Evolutionary conservation across 352 stramenopile species (phyloP).

Genomic region (Pythium aquatile): DNA sequence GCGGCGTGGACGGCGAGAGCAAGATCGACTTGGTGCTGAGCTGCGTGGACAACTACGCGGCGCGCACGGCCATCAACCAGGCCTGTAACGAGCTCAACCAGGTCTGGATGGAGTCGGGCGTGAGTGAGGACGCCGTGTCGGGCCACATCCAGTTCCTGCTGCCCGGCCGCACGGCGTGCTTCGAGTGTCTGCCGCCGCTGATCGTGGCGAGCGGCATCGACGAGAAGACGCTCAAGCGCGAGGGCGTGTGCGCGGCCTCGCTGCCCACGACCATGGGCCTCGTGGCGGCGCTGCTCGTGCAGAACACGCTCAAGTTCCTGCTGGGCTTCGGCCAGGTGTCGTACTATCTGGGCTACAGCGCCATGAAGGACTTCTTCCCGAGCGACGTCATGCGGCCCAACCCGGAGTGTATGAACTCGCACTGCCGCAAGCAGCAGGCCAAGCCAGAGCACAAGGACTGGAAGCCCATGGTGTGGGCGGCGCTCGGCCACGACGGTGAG

Average conservation of each 20-base stretch:
- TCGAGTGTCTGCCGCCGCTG: slow-evolving; percentile 86
- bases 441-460: slow-evolving; percentile 43
- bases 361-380: slow-evolving; percentile 88
- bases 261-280: slow-evolving; percentile 90
- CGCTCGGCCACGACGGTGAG: slow-evolving; percentile 51
- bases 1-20: slow-evolving; percentile 50
- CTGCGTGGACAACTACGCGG: slow-evolving; percentile 91
- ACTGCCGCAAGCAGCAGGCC: slow-evolving; percentile 75
- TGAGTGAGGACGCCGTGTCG: slow-evolving; percentile 89
- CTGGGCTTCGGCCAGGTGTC: slow-evolving; percentile 83
- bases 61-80: slow-evolving; percentile 84
- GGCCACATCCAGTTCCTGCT: slow-evolving; percentile 89
- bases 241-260: slow-evolving; percentile 87
- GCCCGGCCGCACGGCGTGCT: slow-evolving; percentile 84
- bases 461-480: slow-evolving; percentile 73
- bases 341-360: slow-evolving; percentile 88
- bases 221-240: slow-evolving; percentile 84
- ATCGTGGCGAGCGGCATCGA: slow-evolving; percentile 86
- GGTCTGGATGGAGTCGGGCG: slow-evolving; percentile 89
- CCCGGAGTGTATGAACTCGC: slow-evolving; percentile 75
- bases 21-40: slow-evolving; percentile 83
- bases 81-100: slow-evolving; percentile 87
- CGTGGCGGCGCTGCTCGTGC: slow-evolving; percentile 81
- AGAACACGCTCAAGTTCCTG: slow-evolving; percentile 89
- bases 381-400: slow-evolving; percentile 80